Evolutionary conservation across 208 protist species (phyloP).

Genomic region (Trypanosoma grayi): DNA sequence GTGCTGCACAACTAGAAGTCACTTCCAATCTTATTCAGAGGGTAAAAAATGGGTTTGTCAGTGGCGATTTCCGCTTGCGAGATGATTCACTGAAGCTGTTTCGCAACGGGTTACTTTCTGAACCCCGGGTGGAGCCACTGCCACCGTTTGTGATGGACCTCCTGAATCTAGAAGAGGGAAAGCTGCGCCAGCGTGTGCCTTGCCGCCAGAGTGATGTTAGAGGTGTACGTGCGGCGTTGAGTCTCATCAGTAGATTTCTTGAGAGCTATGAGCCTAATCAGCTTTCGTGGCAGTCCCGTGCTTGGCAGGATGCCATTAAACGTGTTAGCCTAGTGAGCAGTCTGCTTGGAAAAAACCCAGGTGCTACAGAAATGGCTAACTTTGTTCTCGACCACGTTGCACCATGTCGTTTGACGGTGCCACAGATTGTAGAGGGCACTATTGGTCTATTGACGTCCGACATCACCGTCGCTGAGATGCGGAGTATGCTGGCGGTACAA

Average conservation of each 20-base stretch:
- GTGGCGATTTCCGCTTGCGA: not conserved
- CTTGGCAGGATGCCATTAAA: slow-evolving; percentile 60
- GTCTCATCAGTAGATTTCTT: slow-evolving; percentile 36
- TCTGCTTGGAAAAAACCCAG: slow-evolving; percentile 28
- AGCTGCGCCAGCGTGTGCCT: slow-evolving; percentile 39
- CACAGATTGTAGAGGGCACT: slow-evolving; percentile 27
- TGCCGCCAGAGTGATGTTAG: slow-evolving; percentile 52
- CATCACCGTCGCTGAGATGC: slow-evolving; percentile 13
- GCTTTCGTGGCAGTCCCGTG: slow-evolving; percentile 42
- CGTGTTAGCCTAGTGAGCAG: slow-evolving; percentile 49
- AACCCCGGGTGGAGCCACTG: not conserved
- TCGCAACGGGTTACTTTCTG: slow-evolving; percentile 9
- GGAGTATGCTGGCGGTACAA: slow-evolving; percentile 13
- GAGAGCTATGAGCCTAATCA: not conserved
- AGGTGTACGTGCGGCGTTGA: slow-evolving; percentile 53
- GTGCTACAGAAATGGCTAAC: slow-evolving; percentile 30
- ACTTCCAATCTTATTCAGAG: slow-evolving; percentile 16
- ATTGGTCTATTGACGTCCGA: slow-evolving; percentile 21
- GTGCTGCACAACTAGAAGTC: slow-evolving; percentile 16
- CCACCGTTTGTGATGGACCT: slow-evolving; percentile 20
- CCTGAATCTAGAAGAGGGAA: slow-evolving; percentile 10
- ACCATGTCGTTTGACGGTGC: slow-evolving; percentile 14
- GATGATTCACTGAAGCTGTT: slow-evolving; percentile 21
- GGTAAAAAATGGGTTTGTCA: not conserved
- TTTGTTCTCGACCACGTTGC: slow-evolving; percentile 37